Evolutionary conservation across 192 early-diverging fungal species (phyloP), one percentile per base, ranked within the genome.

Genomic region (Linnemannia zychae): DNA sequence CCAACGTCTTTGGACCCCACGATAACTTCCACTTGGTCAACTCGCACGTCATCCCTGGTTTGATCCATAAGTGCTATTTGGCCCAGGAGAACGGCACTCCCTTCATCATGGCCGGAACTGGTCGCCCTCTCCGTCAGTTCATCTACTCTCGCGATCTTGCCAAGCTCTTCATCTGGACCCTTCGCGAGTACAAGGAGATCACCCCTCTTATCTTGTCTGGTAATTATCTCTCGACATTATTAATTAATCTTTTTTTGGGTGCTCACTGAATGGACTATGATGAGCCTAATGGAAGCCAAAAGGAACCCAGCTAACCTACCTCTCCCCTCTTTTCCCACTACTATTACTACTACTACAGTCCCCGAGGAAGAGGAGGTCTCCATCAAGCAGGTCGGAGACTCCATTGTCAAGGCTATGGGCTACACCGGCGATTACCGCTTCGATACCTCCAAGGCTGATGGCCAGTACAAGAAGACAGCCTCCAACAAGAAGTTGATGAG

Each of bases 381-480:
- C 47, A 96, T 96, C 87, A 92, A 92, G 82, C 87, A 94, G 79
- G 92, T 96, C 48, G 95, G 94, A 63, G 92, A 95, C 75, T 82
- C 88, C n/a, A 95, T 96, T 75, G 95, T 95, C 44, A 86, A 90
- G 28, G 91, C 92, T 28, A 84, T 96, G 86, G 91, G 82, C 22
- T 96, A 94, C 88, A 71, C 88, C 72, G 95, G 94, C 1, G 86
- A 90, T 34, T 90, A 94, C 86, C 67, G 89, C 72, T 96, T 94
- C 86, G 95, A 96, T 89, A 91, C 91, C 50, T 88, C 90, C 38
- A 92, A 91, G 80, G 88, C 93, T 28, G 95, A 96, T 86, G 95
- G 95, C 48, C 95, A 96, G 84, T 94, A 87, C 78, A 96, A 96
- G 85, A 96, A 96, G 92, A 96, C 95, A 47, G 95, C 95, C 38